Percentiles rank a stretch among this genome's conserved stretches.
phyloP scores from a whole-genome alignment of 352 stramenopile genomes.

The Pseudoperonospora humuli region DNA sequence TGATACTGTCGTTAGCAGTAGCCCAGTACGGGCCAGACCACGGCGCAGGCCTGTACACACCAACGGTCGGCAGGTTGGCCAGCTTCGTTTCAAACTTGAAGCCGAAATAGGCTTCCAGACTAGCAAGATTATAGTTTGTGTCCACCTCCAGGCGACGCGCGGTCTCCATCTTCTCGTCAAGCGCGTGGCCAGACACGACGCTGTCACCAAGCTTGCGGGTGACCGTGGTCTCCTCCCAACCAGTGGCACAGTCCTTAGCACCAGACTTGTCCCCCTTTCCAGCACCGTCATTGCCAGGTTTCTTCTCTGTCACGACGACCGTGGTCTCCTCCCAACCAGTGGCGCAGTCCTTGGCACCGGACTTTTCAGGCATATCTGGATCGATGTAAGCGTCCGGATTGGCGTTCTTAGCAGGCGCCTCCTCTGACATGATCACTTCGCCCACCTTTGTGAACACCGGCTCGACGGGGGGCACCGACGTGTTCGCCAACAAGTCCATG shows the following conservation, averaged over 20 bases:
- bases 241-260: conserved; percentile 25
- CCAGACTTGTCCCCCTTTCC: no score
- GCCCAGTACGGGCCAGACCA: conserved; percentile 26
- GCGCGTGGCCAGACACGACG: not conserved
- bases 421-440: conserved; percentile 9
- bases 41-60: conserved; percentile 5
- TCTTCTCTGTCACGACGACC: no score
- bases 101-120: conserved; percentile 3
- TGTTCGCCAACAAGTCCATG: conserved; percentile 16
- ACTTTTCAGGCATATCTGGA: not conserved
- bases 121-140: not conserved
- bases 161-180: conserved; percentile 10
- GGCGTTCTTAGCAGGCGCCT: conserved; percentile 6
- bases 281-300: no score
- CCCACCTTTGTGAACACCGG: conserved; percentile 21
- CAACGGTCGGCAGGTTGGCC: conserved; percentile 16
- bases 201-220: conserved; percentile 2
- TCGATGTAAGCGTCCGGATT: not conserved
- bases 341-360: not conserved
- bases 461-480: conserved; percentile 5
- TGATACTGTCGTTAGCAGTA: not conserved
- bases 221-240: conserved; percentile 6
- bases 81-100: conserved; percentile 8
- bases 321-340: not conserved
- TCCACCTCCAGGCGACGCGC: conserved; percentile 1